Base-by-base conservation (phyloP, 164 flowering plant species). In the Dillenia turbinata region DNA sequence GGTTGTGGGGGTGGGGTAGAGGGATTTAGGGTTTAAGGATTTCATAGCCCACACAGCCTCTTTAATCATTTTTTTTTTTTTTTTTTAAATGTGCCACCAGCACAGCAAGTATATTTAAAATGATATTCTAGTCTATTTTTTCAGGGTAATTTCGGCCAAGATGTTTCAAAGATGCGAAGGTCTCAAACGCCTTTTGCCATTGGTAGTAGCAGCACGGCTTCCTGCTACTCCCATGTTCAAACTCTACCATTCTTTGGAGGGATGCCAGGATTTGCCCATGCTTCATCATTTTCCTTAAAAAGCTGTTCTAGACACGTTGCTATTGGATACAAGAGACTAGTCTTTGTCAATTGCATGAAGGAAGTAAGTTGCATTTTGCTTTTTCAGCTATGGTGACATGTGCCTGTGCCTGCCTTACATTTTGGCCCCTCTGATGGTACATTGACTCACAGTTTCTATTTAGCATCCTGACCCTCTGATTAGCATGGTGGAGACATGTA, bases 341-440 rank as follows among this genome's bases (percentile, higher is more conserved):
- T 59, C 10, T 78, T 82, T 65, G 61, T 69, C 50, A 81, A 75
- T 53, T 43, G 78, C 40, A 50, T 61, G 71, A 70, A 76, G 45
- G 64, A 71, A 15, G 85, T 79, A 67, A 70, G 81, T 66, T 19
- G 22, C 22, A 19, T 19, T 1, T 19, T 19, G 22, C 22, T 19
- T 19, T 19, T 19, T 19, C 22, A 19, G 22, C 22, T 19, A 19
- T 19, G 22, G 22, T 19, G 22, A 19, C 22, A 19, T 19, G 22
- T 19, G 22, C 22, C 22, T 1, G 22, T 19, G 22, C 22, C 22
- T 19, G 22, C 22, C 22, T 19, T 19, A 19, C 22, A 19, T 19
- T 19, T 19, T 19, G 22, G 22, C 22, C 22, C 22, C 22, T 19
- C 22, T 19, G 22, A 19, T 19, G 22, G 22, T 19, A 1, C 22